Percentiles rank a stretch among this genome's conserved stretches.
phyloP scores from a whole-genome alignment of 345 rosid species.

The Physaria fendleri region DNA sequence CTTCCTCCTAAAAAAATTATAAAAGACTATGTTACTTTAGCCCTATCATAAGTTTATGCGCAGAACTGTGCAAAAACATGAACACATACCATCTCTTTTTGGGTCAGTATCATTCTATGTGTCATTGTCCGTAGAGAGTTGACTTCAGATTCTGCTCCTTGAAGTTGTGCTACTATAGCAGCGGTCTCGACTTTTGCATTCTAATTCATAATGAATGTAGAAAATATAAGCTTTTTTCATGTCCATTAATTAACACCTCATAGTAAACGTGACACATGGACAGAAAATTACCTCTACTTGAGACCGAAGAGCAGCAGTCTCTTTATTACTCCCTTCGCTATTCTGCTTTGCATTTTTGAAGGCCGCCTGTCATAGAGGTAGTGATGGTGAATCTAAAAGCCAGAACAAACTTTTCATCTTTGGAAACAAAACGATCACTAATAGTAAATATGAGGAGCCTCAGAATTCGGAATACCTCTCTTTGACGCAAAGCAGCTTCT shows the following conservation, averaged over 20 bases:
- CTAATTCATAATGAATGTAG: slow-evolving; percentile 43
- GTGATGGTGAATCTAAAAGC: slow-evolving; percentile 10
- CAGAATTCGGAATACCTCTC: slow-evolving; percentile 58
- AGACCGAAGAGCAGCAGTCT: slow-evolving; percentile 53
- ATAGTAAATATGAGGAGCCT: neutral
- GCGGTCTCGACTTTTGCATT: slow-evolving; percentile 59
- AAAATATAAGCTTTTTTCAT: neutral
- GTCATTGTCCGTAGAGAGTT: slow-evolving; percentile 80
- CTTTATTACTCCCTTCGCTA: slow-evolving; percentile 53
- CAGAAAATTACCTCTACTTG: slow-evolving; percentile 59
- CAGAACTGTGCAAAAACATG: slow-evolving; percentile 1
- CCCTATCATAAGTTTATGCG: neutral
- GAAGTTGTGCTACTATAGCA: slow-evolving; percentile 46
- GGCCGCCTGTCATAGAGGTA: slow-evolving; percentile 56
- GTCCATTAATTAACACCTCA: neutral
- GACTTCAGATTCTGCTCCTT: slow-evolving; percentile 80
- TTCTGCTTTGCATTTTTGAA: slow-evolving; percentile 75
- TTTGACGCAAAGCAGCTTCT: slow-evolving; percentile 92
- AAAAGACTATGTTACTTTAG: slow-evolving; percentile 13
- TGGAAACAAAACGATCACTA: slow-evolving; percentile 9
- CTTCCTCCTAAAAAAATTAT: slow-evolving; percentile 88
- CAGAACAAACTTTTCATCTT: neutral
- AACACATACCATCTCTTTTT: slow-evolving; percentile 91
- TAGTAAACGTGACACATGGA: neutral
- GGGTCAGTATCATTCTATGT: slow-evolving; percentile 95